These are phyloP conservation scores for Perkinsus chesapeaki DNA, from an alignment of 169 alveolate species.

Conservation along the genomic window DNA sequence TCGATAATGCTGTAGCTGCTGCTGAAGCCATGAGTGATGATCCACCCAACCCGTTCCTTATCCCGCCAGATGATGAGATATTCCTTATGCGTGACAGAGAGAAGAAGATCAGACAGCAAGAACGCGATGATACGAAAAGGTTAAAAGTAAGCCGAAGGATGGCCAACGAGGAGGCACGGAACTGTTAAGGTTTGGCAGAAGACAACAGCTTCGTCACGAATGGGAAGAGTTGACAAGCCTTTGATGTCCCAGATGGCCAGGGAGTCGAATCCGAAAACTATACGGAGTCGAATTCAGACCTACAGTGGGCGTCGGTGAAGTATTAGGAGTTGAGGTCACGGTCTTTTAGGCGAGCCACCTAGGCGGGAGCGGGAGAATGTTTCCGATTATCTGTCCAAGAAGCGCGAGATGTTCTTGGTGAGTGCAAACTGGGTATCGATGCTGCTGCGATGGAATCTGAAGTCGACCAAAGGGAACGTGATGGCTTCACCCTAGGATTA, in stretches of 20 bases:
- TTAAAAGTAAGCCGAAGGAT: not conserved
- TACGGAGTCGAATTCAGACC: not conserved
- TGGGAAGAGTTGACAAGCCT: not conserved
- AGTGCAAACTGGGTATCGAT: not conserved
- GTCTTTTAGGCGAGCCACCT: not conserved
- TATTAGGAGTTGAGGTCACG: not conserved
- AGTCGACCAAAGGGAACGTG: too few species aligned
- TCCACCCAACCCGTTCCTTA: not conserved
- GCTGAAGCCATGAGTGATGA: not conserved
- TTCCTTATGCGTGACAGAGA: not conserved
- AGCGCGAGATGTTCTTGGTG: conserved; percentile 44
- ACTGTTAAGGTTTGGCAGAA: not conserved
- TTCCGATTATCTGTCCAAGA: conserved; percentile 37
- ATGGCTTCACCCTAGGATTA: not conserved
- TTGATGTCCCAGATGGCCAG: not conserved
- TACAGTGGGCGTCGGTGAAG: not conserved
- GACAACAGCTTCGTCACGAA: not conserved
- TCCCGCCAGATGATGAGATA: not conserved
- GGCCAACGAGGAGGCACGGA: not conserved
- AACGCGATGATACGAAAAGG: not conserved
- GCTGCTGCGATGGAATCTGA: not conserved
- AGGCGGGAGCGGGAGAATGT: not conserved
- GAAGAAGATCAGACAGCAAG: not conserved
- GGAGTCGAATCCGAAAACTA: not conserved
- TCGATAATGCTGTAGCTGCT: too few species aligned